Base-by-base conservation (phyloP, 1,139 yeast species). In the Lodderomyces oxycetoniae region DNA sequence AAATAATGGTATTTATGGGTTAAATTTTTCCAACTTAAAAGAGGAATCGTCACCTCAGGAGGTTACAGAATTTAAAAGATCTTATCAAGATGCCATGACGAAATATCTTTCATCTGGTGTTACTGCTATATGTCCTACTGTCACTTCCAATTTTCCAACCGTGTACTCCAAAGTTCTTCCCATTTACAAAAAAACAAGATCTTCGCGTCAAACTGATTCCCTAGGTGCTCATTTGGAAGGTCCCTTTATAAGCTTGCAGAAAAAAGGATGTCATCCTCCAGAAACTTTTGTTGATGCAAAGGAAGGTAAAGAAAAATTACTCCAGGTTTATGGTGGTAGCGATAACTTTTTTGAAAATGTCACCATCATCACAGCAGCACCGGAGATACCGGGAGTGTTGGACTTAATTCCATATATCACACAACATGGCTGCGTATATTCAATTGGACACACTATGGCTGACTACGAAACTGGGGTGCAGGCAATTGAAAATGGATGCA, bases 201-300 rank as follows among this genome's bases (percentile, higher is more conserved):
- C 58, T 5, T 36, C 47, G 23, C 45, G 52, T 29, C 69, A 64
- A 45, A 61, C 74, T 11, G 83, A 77, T 48, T 67, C 74, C 4
- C 57, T 77, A 34, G 84, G 84, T 3, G 79, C 79, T n/a, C 84
- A 77, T 47, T 54, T 74, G 32, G 84, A 77, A 47, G 84, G 84
- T 6, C 84, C 84, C 3, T 76, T 77, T 48, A 68, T 77, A 40
- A 72, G 68, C 41, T 55, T 64, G 31, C 49, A 62, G 38, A 77
- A 77, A 55, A 77, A 75, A 43, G 84, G 84, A 1, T 77, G 82
- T 48, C 84, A 77, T 47, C 80, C 80, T 3, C 63, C 62, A 16
- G 77, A 72, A 41, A 73, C 79, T n/a, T 62, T 77, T 41, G 69
- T 63, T 24, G 65, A 63, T 37, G 77, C 77, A 13, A 57, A 60